Base-by-base conservation (phyloP, 805 yeast species). In the Lachancea sp. region DNA sequence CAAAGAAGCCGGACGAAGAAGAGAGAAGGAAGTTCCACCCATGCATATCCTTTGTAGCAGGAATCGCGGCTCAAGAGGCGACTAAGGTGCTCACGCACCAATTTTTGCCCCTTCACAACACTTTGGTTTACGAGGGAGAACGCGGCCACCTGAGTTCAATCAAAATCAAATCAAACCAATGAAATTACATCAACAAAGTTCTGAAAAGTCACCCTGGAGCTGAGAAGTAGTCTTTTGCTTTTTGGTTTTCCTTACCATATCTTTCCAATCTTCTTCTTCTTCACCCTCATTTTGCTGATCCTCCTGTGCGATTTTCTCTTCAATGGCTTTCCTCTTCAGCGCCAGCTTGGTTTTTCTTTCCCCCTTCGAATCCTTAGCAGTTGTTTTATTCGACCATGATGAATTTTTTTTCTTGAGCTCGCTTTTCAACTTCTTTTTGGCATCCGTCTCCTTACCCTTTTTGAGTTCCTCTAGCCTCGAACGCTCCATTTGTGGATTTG, bases 181-280 rank as follows among this genome's bases (percentile, higher is more conserved):
- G 18, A 33, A 4, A 33, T 12, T 9, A 3, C 18, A 13, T 22
- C n/a, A 22, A 44, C 61, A 78, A 48, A 78, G 53, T 55, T 71
- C 82, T 55, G 81, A 89, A 65, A 86, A 86, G 36, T 71, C 68
- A 1, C 85, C 84, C 56, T 72, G 78, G 35, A 77, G 57, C 7
- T 62, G 69, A 31, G 56, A 52, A n/a, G 51, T 52, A 15, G 50
- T 41, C 11, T 49, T 49, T 51, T 71, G 71, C 63, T 73, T 79
- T 60, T 87, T 90, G 49, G 73, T 79, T 39, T 75, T 75, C 50
- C 78, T 68, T 1, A 91, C 83, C 19, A 82, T 57, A 26, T 84
- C 90, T 65, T 93, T 93, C 99, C 98, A 93, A 65, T 93, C 98
- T 35, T 70, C 75, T 42, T 72, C 76, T 2, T 66, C 65, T 41